phyloP scores from a whole-genome alignment of 768 basidiomycete genomes.

The Hemileccinum impolitum region DNA sequence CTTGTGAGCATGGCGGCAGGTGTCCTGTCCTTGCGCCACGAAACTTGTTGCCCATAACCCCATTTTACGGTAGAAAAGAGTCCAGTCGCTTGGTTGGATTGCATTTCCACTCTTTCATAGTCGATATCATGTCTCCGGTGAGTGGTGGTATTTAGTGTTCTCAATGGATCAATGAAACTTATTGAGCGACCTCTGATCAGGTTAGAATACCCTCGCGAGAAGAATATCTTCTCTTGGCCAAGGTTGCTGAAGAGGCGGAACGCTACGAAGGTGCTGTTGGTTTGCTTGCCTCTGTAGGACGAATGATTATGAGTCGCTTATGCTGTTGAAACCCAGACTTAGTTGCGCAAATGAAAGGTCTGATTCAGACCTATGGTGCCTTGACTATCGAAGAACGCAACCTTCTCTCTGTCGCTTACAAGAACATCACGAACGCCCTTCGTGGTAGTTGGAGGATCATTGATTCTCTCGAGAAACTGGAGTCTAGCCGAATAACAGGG shows the following conservation, averaged over 20 bases:
- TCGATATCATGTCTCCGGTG: slow-evolving; percentile 28
- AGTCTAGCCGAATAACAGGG: slow-evolving; percentile 30
- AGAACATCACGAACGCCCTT: slow-evolving; percentile 81
- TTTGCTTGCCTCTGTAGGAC: not conserved
- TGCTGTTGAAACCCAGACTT: slow-evolving; percentile 51
- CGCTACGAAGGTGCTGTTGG: slow-evolving; percentile 70
- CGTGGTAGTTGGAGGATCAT: slow-evolving; percentile 84
- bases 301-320: slow-evolving; percentile 4
- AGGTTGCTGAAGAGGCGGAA: slow-evolving; percentile 84
- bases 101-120: slow-evolving; percentile 9
- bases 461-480: slow-evolving; percentile 70
- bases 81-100: not conserved
- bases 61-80: slow-evolving; percentile 27
- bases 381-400: slow-evolving; percentile 85
- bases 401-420: slow-evolving; percentile 85
- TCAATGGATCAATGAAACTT: not conserved
- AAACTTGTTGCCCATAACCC: slow-evolving; percentile 32
- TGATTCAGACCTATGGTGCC: slow-evolving; percentile 64
- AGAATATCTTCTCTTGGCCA: slow-evolving; percentile 61
- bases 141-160: slow-evolving; percentile 10
- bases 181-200: slow-evolving; percentile 13
- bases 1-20: slow-evolving; percentile 14
- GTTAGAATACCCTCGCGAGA: slow-evolving; percentile 33
- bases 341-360: slow-evolving; percentile 71
- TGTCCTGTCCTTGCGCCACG: slow-evolving; percentile 10